phyloP scores from a whole-genome alignment of 1,284 basidiomycete species.

The Fistulinella staudtii region DNA sequence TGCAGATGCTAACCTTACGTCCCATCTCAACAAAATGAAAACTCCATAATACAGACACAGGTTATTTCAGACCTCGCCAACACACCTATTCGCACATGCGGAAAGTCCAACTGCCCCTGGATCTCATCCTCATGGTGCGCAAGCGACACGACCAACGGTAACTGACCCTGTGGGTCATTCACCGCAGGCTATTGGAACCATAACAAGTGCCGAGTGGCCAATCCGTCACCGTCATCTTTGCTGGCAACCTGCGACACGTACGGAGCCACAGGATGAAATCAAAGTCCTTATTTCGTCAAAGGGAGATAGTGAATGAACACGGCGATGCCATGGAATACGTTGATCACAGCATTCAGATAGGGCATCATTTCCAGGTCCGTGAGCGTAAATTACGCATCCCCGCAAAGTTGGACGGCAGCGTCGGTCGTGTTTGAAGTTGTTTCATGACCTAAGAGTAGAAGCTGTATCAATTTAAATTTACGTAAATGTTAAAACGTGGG shows the following conservation, averaged over 20 bases:
- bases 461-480: background rate
- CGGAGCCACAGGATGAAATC: conserved; percentile 34
- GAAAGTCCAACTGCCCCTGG: conserved; percentile 25
- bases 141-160: conserved; percentile 44
- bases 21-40: too few relatives aligned
- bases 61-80: too few relatives aligned
- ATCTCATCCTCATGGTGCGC: conserved; percentile 29
- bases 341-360: conserved; percentile 49
- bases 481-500: too few relatives aligned
- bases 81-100: too few relatives aligned
- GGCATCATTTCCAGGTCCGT: conserved; percentile 50
- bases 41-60: too few relatives aligned
- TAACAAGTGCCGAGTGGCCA: conserved; percentile 35
- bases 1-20: too few relatives aligned
- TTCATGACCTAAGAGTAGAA: conserved; percentile 48
- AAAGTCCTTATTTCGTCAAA: conserved; percentile 24
- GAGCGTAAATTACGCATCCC: conserved; percentile 37
- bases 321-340: conserved; percentile 31
- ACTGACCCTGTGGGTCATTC: conserved; percentile 43
- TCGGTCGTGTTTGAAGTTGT: conserved; percentile 44
- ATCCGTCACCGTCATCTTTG: conserved; percentile 40
- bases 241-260: conserved; percentile 33
- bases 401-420: conserved; percentile 33
- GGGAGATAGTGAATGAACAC: background rate
- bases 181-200: conserved; percentile 45